phyloP scores from a whole-genome alignment of 2,329 filamentous ascomycete genomes.

The Zymoseptoria ardabiliae region DNA sequence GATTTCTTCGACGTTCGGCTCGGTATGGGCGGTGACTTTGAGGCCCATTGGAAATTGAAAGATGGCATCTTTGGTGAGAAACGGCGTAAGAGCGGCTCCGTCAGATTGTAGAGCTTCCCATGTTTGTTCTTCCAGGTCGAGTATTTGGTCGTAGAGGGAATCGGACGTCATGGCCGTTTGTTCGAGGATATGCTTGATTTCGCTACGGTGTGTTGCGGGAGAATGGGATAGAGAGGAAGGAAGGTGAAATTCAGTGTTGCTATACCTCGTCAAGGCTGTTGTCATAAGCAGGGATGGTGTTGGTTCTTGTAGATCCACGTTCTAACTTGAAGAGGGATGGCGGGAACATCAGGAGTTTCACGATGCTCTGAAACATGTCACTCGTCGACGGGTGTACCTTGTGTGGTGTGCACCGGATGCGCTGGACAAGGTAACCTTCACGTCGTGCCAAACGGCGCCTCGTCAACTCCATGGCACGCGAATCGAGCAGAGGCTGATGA shows the following conservation, averaged over 20 bases:
- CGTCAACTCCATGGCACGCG: not conserved
- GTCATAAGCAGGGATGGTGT: not conserved
- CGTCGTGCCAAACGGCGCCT: not conserved
- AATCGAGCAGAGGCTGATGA: no score
- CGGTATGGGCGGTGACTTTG: slow-evolving; percentile 21
- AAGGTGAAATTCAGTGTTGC: not conserved
- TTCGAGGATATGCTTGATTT: not conserved
- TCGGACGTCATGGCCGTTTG: slow-evolving; percentile 7
- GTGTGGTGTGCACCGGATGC: not conserved
- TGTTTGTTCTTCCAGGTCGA: slow-evolving; percentile 24
- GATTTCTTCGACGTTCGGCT: slow-evolving; percentile 23
- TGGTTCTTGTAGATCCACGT: not conserved
- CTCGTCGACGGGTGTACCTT: not conserved
- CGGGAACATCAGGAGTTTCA: not conserved
- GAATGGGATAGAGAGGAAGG: not conserved
- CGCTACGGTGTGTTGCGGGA: not conserved
- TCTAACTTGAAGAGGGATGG: not conserved
- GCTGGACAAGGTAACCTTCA: not conserved
- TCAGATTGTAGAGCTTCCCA: slow-evolving; percentile 22
- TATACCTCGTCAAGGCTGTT: no score
- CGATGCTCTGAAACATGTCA: not conserved
- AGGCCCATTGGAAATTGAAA: slow-evolving; percentile 24
- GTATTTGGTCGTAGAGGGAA: slow-evolving; percentile 16
- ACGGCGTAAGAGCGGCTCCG: slow-evolving; percentile 21
- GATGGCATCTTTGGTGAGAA: slow-evolving; percentile 22